A percentile compares a stretch with the other conserved stretches of the same genome.
phyloP scores from a whole-genome alignment of 2,329 filamentous ascomycete species.

The Pseudocercospora macadamiae region DNA sequence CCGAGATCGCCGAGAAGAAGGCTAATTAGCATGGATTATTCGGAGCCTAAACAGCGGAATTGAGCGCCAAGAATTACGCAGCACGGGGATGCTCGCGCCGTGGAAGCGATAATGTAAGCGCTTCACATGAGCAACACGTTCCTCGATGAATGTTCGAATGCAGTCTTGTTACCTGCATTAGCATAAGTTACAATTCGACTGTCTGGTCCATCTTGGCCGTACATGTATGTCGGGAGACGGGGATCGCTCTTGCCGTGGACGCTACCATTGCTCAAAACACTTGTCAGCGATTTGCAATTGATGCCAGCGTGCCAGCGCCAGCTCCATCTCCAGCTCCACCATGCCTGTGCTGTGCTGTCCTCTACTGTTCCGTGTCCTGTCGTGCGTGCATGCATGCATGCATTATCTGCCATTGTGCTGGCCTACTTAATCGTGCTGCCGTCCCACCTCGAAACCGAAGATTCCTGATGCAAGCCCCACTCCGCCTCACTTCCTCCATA shows the following conservation, averaged over 20 bases:
- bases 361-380: too few species aligned
- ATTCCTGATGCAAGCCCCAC: conserved; percentile 19
- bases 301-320: neutral
- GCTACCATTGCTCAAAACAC: neutral
- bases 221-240: neutral
- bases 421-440: conserved; percentile 5
- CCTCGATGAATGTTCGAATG: too few species aligned
- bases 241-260: neutral
- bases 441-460: conserved; percentile 4
- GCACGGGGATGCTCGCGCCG: neutral
- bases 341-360: too few species aligned
- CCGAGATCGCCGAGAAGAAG: neutral
- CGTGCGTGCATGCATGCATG: too few species aligned
- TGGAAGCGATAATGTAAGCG: neutral
- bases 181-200: too few species aligned
- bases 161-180: too few species aligned
- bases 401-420: conserved; percentile 2
- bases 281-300: conserved; percentile 2
- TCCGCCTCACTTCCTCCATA: neutral
- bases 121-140: neutral
- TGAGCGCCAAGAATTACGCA: conserved; percentile 3
- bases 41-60: neutral
- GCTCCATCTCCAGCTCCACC: too few species aligned
- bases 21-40: too few species aligned
- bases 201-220: too few species aligned